A percentile compares a stretch with the other conserved stretches of the same genome.
phyloP scores from a whole-genome alignment of 2,329 filamentous ascomycete genomes.

The Ramularia endophylla region DNA sequence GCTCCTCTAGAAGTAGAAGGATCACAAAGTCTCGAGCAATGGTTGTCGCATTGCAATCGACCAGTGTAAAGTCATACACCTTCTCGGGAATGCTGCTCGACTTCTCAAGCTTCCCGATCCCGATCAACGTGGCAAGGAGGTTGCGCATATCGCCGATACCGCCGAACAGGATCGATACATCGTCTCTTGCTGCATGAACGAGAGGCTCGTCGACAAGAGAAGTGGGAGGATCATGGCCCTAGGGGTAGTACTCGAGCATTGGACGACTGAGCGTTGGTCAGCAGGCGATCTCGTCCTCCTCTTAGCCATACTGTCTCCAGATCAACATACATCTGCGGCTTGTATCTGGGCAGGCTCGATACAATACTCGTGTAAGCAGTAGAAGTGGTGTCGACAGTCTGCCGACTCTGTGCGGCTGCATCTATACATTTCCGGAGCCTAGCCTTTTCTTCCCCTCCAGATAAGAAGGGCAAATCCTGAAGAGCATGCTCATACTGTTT shows the following conservation, averaged over 20 bases:
- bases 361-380: too few species aligned
- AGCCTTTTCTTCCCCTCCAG: too few species aligned
- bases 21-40: slow-evolving; percentile 9
- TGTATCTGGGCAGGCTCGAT: slow-evolving; percentile 3
- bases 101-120: slow-evolving; percentile 1
- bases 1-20: slow-evolving; percentile 3
- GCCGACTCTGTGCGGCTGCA: too few species aligned
- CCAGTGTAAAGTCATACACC: slow-evolving; percentile 9
- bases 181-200: background rate
- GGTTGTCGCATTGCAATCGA: slow-evolving; percentile 7
- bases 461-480: too few species aligned
- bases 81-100: background rate
- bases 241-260: slow-evolving; percentile 6
- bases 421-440: too few species aligned
- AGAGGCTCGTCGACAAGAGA: slow-evolving; percentile 6
- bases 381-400: too few species aligned
- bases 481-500: too few species aligned
- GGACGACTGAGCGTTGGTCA: slow-evolving; percentile 1
- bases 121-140: slow-evolving; percentile 4
- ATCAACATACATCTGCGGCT: slow-evolving; percentile 5
- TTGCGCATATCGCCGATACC: slow-evolving; percentile 10
- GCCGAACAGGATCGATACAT: slow-evolving; percentile 9
- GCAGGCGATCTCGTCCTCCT: background rate
- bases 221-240: slow-evolving; percentile 11
- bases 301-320: too few species aligned